A percentile compares a stretch with the other conserved stretches of the same genome.
Conservation (phyloP, 2,329 filamentous ascomycete genomes). For the Pseudogymnoascus verrucosus region DNA sequence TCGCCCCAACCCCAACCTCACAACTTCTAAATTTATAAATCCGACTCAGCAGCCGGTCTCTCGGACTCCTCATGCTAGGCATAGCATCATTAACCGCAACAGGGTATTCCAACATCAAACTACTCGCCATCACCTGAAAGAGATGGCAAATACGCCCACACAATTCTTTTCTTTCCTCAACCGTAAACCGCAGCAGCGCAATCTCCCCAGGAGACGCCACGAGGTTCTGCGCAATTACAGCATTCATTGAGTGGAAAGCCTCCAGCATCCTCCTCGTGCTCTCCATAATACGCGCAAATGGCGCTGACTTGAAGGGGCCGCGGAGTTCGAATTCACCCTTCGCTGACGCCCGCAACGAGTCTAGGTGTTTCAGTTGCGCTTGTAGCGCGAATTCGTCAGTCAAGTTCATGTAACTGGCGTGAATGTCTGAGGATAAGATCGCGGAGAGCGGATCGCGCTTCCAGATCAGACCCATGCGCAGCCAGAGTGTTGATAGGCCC, state of each 20-base stretch:
- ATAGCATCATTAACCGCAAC: constrained; percentile 66
- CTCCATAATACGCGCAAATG: constrained; percentile 66
- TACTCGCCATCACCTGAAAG: constrained; percentile 76
- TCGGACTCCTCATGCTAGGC: constrained; percentile 70
- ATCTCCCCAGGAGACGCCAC: constrained; percentile 72
- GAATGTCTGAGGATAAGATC: constrained; percentile 50
- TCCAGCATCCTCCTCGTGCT: constrained; percentile 81
- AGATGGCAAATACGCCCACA: constrained; percentile 89
- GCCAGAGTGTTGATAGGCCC: constrained; percentile 81
- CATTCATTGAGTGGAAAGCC: constrained; percentile 92
- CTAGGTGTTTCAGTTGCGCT: constrained; percentile 60
- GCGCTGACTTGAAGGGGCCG: constrained; percentile 72
- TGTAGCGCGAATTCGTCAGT: constrained; percentile 82
- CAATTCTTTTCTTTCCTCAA: constrained; percentile 68
- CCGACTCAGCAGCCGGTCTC: constrained; percentile 77
- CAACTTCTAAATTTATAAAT: constrained; percentile 80
- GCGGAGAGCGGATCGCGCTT: constrained; percentile 80
- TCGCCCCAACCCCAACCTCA: constrained; percentile 10
- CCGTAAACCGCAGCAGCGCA: constrained; percentile 70
- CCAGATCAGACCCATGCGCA: constrained; percentile 95
- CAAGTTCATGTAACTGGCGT: constrained; percentile 72
- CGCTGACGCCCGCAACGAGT: constrained; percentile 64
- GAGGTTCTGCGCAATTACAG: constrained; percentile 76
- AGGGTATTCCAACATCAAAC: constrained; percentile 89
- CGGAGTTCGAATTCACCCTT: constrained; percentile 81